Evolutionary conservation across 1,284 basidiomycete genomes (phyloP).

Genomic region (Ustilago bromivora): DNA sequence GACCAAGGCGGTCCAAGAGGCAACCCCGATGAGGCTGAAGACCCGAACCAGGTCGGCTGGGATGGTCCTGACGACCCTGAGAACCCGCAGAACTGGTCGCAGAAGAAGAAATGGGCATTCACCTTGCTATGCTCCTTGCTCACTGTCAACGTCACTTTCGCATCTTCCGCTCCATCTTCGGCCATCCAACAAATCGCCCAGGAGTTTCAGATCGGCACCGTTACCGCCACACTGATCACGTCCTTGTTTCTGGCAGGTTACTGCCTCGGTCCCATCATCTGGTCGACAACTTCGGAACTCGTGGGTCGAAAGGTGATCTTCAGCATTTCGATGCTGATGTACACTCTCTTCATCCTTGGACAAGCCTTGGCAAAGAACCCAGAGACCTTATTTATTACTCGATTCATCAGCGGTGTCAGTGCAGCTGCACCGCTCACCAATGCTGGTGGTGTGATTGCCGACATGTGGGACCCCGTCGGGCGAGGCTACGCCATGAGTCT

Average conservation of each 20-base stretch:
- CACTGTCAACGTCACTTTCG: slow-evolving; percentile 63
- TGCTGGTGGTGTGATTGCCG: slow-evolving; percentile 61
- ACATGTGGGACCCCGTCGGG: slow-evolving; percentile 66
- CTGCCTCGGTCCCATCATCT: slow-evolving; percentile 49
- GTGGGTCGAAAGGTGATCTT: slow-evolving; percentile 66
- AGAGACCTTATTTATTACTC: slow-evolving; percentile 59
- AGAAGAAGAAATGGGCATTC: slow-evolving; percentile 41
- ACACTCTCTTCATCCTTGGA: slow-evolving; percentile 63
- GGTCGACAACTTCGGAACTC: slow-evolving; percentile 57
- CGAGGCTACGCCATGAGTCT: slow-evolving; percentile 65
- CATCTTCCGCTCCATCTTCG: slow-evolving; percentile 64
- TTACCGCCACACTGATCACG: slow-evolving; percentile 62
- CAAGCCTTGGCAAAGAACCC: slow-evolving; percentile 60
- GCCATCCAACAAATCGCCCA: slow-evolving; percentile 28
- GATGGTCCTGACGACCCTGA: slow-evolving; percentile 50
- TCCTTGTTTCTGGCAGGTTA: slow-evolving; percentile 66
- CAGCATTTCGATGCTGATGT: slow-evolving; percentile 58
- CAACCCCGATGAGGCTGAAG: slow-evolving; percentile 36
- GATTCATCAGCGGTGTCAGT: slow-evolving; percentile 62
- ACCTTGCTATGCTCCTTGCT: slow-evolving; percentile 57
- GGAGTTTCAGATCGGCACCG: slow-evolving; percentile 45
- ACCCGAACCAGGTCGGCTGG: slow-evolving; percentile 44
- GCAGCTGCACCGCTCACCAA: slow-evolving; percentile 46
- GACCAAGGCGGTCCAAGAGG: slow-evolving; percentile 30
- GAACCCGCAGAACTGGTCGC: slow-evolving; percentile 59